A percentile compares a stretch with the other conserved stretches of the same genome.
Evolutionary conservation across 1,284 basidiomycete species (phyloP).

Genomic region (Sphaerobolus stellatus): DNA sequence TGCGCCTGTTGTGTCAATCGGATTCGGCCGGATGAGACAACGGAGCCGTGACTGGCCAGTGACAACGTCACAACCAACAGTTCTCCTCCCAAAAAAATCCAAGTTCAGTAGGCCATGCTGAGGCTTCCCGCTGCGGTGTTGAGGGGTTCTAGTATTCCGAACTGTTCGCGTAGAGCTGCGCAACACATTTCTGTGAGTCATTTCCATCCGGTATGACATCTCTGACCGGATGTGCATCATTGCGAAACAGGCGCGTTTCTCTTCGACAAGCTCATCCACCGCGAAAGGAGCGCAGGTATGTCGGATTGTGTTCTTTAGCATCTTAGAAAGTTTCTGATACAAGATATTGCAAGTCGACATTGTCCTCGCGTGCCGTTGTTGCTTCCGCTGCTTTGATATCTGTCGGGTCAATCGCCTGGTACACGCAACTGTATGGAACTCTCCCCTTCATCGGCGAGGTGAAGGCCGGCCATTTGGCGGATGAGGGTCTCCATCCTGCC

Average conservation of each 20-base stretch:
- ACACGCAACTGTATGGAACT: conserved; percentile 90
- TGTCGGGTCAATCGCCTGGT: conserved; percentile 91
- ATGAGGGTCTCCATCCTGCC: conserved; percentile 92
- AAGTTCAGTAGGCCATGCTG: conserved; percentile 12
- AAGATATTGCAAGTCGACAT: conserved; percentile 37
- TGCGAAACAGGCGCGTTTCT: conserved; percentile 61
- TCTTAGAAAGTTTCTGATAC: not conserved
- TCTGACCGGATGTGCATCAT: not conserved
- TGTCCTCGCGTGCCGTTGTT: conserved; percentile 78
- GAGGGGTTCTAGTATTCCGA: conserved; percentile 20
- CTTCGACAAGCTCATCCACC: conserved; percentile 52
- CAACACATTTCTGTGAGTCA: conserved; percentile 6
- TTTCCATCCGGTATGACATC: not conserved
- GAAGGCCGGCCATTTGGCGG: conserved; percentile 86
- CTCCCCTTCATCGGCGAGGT: conserved; percentile 86
- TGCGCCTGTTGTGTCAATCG: too few relatives aligned
- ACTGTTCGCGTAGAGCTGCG: conserved; percentile 29
- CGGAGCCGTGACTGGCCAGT: too few relatives aligned
- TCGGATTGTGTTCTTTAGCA: conserved; percentile 2
- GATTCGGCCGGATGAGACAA: too few relatives aligned
- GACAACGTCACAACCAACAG: conserved; percentile 1
- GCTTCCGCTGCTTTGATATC: conserved; percentile 77
- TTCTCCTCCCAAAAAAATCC: not conserved
- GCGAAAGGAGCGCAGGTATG: conserved; percentile 51
- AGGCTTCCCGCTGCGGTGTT: conserved; percentile 14